Evolutionary conservation across 2,329 filamentous ascomycete species (phyloP).

Genomic region (Keithomyces neogunnii): DNA sequence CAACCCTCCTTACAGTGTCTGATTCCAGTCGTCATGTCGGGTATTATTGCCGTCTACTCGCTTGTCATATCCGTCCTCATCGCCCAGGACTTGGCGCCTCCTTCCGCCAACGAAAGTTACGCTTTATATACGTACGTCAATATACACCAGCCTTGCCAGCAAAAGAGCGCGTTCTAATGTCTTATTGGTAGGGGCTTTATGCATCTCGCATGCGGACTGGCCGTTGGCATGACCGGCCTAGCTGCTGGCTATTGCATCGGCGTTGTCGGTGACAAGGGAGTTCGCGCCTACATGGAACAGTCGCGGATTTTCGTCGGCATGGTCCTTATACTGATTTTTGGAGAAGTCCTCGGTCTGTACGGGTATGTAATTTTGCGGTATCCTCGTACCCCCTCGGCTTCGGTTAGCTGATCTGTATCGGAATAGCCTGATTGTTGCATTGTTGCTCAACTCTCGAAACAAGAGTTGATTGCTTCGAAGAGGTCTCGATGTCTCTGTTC

Average conservation of each 20-base stretch:
- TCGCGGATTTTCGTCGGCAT: conserved; percentile 95
- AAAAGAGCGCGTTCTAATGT: conserved; percentile 10
- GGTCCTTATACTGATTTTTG: conserved; percentile 98
- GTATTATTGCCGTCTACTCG: conserved; percentile 97
- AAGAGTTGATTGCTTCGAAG: conserved; percentile 38
- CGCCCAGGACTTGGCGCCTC: conserved; percentile 76
- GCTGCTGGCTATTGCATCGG: conserved; percentile 96
- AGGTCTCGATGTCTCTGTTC: background rate
- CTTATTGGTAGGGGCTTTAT: conserved; percentile 64
- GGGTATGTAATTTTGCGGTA: conserved; percentile 54
- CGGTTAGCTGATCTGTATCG: conserved; percentile 1
- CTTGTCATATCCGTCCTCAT: conserved; percentile 96
- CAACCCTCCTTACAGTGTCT: conserved; percentile 48
- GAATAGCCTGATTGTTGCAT: conserved; percentile 74
- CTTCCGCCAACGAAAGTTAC: conserved; percentile 53
- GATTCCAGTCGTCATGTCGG: conserved; percentile 93
- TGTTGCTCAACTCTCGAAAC: conserved; percentile 87
- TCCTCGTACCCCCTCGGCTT: background rate
- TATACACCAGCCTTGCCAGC: background rate
- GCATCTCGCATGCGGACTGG: conserved; percentile 84
- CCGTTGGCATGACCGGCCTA: conserved; percentile 84
- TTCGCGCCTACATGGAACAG: conserved; percentile 93
- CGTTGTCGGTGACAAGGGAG: conserved; percentile 87
- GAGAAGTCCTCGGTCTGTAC: conserved; percentile 92
- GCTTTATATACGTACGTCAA: conserved; percentile 69